Conservation (phyloP, 495 filamentous ascomycete genomes). For the Penicillium canariense region DNA sequence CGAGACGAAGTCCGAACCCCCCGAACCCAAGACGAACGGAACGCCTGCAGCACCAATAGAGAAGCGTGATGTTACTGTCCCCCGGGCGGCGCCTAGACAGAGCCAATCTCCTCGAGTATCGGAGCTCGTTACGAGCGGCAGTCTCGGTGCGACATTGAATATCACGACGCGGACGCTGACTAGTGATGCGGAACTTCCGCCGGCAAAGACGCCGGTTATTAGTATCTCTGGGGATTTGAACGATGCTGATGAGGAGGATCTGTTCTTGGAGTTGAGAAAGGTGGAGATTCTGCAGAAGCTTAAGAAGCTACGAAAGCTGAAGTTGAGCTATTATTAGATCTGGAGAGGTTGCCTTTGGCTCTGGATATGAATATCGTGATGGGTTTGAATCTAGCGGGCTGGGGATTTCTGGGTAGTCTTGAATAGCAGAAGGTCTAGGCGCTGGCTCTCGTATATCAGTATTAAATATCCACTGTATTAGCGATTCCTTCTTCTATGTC, state of each 20-base stretch:
- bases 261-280: conserved; percentile 39
- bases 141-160: conserved; percentile 1
- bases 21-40: not conserved
- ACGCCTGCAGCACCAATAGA: not conserved
- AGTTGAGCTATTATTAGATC: conserved; percentile 25
- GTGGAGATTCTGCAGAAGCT: conserved; percentile 43
- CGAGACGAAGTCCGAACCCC: not conserved
- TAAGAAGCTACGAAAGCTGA: conserved; percentile 34
- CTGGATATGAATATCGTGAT: too few relatives aligned
- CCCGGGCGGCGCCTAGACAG: not conserved
- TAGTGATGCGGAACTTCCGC: conserved; percentile 15
- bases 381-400: too few relatives aligned
- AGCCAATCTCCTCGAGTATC: conserved; percentile 9
- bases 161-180: conserved; percentile 12
- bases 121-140: not conserved
- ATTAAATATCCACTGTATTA: too few relatives aligned
- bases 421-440: too few relatives aligned
- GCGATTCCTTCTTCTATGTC: too few relatives aligned
- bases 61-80: not conserved
- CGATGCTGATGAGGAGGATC: conserved; percentile 42
- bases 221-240: conserved; percentile 33
- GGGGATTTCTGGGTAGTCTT: too few relatives aligned
- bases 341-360: too few relatives aligned
- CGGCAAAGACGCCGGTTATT: conserved; percentile 19
- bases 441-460: too few relatives aligned